phyloP scores from a whole-genome alignment of 176 grass and related monocot genomes.

The Lolium rigidum region DNA sequence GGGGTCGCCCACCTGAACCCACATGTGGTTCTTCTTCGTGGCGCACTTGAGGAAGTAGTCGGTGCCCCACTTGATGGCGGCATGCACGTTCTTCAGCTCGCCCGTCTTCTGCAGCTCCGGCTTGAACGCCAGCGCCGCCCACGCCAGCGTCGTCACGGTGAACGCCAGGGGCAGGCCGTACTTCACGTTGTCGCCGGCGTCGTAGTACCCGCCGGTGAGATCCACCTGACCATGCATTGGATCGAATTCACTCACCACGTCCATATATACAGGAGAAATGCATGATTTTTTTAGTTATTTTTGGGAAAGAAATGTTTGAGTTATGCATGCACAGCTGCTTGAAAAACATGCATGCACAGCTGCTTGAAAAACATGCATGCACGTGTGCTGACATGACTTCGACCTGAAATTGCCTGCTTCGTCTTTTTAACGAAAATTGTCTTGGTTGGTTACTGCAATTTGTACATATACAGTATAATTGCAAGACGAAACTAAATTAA shows the following conservation, averaged over 20 bases:
- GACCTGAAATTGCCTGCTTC: background rate
- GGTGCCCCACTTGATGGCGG: constrained; percentile 84
- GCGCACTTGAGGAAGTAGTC: constrained; percentile 86
- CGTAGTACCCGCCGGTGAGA: constrained; percentile 88
- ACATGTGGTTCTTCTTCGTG: constrained; percentile 72
- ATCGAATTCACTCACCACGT: background rate
- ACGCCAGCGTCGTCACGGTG: constrained; percentile 88
- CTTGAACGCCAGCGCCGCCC: constrained; percentile 71
- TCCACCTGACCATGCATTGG: constrained; percentile 58
- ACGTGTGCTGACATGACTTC: background rate
- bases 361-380: background rate
- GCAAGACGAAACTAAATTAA: background rate
- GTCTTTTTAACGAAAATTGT: background rate
- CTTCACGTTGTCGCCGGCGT: constrained; percentile 98
- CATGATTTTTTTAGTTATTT: too few species aligned
- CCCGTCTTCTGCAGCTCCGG: constrained; percentile 60
- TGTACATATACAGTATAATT: background rate
- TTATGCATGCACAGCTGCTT: background rate
- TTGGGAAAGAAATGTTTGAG: background rate
- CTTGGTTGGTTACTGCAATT: background rate
- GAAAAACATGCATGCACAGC: background rate
- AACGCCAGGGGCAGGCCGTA: constrained; percentile 91
- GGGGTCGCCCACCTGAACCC: constrained; percentile 98
- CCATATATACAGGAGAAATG: background rate
- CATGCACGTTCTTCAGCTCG: constrained; percentile 67